Evolutionary conservation across 805 yeast species (phyloP), one percentile per base, ranked within the genome.

Genomic region (Gaillardinia entomophila): DNA sequence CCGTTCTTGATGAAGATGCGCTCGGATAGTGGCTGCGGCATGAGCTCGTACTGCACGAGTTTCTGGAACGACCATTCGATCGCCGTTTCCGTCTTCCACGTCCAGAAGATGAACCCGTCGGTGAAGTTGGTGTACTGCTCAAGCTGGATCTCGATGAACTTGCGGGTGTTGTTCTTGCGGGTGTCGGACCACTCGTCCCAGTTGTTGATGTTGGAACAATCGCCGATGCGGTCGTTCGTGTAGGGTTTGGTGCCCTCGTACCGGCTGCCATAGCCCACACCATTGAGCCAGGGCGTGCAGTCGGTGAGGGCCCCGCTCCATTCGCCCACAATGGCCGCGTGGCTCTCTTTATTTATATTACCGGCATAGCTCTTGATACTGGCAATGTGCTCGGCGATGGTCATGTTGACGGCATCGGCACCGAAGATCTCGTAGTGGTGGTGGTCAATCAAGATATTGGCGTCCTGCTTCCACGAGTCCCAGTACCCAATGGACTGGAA

Each of bases 241-340:
- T 60, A 72, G 12, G 27, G 27, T 4, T 13, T 7, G 34, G 67
- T 66, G 26, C 84, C 86, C 35, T 84, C 88, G 58, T 73, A 87
- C 51, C 96, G 75, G 20, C 95, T 79, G 38, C 95, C 95, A 38
- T 77, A 65, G 34, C 79, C 79, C 14, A 82, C 89, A 51, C 97
- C 96, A 49, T 89, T 89, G 30, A 89, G 63, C 95, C 95, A 82
- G 37, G 70, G 69, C 5, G 92, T 75, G 66, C 97, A 89, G 61
- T 89, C 96, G 3, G 96, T 88, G 43, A 89, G 69, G 1, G 97
- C 97, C 10, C 88, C 95, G 16, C 85, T 68, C 85, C 90, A 89
- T 64, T 88, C 96, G 40, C 96, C 97, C 28, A 77, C 72, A 20
- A 88, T 68, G 33, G 73, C 72, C 85, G 90, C 83, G 56, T 82